phyloP scores from a whole-genome alignment of 2,329 filamentous ascomycete species.

The Penicillium fuscoglaucum region DNA sequence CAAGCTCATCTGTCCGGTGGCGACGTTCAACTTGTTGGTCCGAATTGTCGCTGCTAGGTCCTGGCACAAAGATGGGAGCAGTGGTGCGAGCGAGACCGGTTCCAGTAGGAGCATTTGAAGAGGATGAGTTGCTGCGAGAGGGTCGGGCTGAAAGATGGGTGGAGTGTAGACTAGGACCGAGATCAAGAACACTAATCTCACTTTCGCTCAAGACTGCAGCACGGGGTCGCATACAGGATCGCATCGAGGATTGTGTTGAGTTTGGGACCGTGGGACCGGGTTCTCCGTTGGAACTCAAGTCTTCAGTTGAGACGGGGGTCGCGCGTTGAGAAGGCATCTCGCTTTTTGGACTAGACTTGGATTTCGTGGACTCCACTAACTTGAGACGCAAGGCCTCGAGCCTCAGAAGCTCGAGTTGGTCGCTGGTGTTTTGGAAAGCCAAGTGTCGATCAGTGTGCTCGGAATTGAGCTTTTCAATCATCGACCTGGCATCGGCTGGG shows the following conservation, averaged over 20 bases:
- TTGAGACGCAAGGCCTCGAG: not conserved
- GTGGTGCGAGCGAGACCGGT: not conserved
- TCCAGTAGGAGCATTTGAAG: not conserved
- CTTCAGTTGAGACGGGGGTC: not conserved
- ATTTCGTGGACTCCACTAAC: not conserved
- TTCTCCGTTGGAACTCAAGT: not conserved
- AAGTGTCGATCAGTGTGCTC: not conserved
- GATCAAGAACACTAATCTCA: constrained; percentile 30
- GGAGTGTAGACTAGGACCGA: constrained; percentile 21
- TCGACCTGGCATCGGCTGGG: not conserved
- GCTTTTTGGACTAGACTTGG: not conserved
- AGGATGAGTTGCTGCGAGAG: not conserved
- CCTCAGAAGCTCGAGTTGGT: not conserved
- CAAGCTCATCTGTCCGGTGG: not conserved
- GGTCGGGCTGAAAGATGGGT: not conserved
- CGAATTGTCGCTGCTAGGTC: not conserved
- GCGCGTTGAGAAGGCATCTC: no score
- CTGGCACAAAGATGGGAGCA: not conserved
- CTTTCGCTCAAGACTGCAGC: constrained; percentile 20
- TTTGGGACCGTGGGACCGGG: not conserved
- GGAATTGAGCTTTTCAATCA: not conserved
- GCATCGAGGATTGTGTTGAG: not conserved
- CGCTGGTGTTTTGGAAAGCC: not conserved
- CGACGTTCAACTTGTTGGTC: not conserved
- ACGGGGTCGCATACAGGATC: not conserved